Percentiles rank a stretch among this genome's conserved stretches.
These are phyloP conservation scores for Eimeria necatrix DNA, from an alignment of 169 alveolate genomes.

Conservation along the genomic window DNA sequence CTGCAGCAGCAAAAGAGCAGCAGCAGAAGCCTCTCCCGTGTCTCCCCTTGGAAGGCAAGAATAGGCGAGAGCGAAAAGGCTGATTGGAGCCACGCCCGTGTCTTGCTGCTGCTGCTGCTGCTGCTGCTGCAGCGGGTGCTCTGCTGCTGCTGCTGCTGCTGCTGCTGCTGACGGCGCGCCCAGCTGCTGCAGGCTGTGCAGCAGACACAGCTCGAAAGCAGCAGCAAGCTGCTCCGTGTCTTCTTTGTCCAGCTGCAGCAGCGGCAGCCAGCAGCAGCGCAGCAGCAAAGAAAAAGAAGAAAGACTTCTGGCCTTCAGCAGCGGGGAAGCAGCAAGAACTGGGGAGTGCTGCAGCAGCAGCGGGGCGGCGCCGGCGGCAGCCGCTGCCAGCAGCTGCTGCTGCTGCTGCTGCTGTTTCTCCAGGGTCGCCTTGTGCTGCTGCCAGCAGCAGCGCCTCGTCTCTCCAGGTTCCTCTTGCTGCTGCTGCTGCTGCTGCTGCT, in stretches of 20 bases:
- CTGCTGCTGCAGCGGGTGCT: slow-evolving; percentile 34
- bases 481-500: slow-evolving; percentile 23
- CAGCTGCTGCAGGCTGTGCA: background rate
- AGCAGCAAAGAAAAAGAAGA: slow-evolving; percentile 38
- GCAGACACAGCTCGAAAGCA: slow-evolving; percentile 7
- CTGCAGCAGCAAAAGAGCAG: slow-evolving; percentile 40
- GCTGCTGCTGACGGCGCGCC: background rate
- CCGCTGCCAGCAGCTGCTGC: slow-evolving; percentile 39
- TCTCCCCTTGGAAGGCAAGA: slow-evolving; percentile 19
- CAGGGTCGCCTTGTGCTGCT: background rate
- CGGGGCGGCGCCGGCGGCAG: background rate
- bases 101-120: slow-evolving; percentile 17
- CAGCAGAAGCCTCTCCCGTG: background rate
- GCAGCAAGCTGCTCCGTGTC: slow-evolving; percentile 2
- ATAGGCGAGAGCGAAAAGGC: slow-evolving; percentile 31
- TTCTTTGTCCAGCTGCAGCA: background rate
- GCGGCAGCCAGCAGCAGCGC: slow-evolving; percentile 52
- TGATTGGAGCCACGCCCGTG: background rate
- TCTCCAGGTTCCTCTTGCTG: background rate
- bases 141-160: background rate
- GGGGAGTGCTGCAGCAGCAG: slow-evolving; percentile 57
- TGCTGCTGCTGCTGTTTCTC: slow-evolving; percentile 24
- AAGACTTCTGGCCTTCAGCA: background rate
- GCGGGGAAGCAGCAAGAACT: slow-evolving; percentile 11
- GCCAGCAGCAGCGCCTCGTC: slow-evolving; percentile 15